phyloP scores from a whole-genome alignment of 2,329 filamentous ascomycete species.

The Biscogniauxia sp. region DNA sequence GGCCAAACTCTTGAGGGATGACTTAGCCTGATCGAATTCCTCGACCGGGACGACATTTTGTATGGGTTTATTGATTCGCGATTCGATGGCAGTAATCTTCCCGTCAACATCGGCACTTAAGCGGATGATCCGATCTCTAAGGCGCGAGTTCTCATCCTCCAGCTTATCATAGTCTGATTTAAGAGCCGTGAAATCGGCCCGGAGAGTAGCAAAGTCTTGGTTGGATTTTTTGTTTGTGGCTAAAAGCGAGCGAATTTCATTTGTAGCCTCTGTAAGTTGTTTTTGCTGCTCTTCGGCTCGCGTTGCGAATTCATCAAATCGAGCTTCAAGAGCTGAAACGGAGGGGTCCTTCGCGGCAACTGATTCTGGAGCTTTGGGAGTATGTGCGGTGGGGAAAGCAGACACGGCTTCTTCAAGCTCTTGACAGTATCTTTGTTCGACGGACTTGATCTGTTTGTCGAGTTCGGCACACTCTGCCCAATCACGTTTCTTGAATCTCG shows the following conservation, averaged over 20 bases:
- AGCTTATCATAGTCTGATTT: neutral
- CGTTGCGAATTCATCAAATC: conserved; percentile 20
- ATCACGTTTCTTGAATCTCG: conserved; percentile 14
- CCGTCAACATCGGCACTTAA: neutral
- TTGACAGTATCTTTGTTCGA: conserved; percentile 14
- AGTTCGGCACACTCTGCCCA: conserved; percentile 11
- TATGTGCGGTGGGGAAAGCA: conserved; percentile 2
- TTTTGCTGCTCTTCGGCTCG: conserved; percentile 12
- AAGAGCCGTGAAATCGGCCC: conserved; percentile 8
- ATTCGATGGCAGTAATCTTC: neutral
- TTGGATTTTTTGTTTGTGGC: conserved; percentile 5
- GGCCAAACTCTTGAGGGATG: neutral
- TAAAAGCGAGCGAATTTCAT: conserved; percentile 1
- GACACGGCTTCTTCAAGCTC: conserved; percentile 20
- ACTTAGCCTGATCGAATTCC: neutral
- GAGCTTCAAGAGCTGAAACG: conserved; percentile 19
- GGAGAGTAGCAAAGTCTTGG: conserved; percentile 7
- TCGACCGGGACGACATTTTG: neutral
- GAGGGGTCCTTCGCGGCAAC: conserved; percentile 10
- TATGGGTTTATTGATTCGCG: neutral
- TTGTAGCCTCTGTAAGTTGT: conserved; percentile 10
- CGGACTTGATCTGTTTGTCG: conserved; percentile 13
- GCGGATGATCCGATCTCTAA: neutral
- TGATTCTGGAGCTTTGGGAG: conserved; percentile 7
- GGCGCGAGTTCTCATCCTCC: neutral